phyloP scores from a whole-genome alignment of 208 protist genomes.

The Wallacemonas sp. region DNA sequence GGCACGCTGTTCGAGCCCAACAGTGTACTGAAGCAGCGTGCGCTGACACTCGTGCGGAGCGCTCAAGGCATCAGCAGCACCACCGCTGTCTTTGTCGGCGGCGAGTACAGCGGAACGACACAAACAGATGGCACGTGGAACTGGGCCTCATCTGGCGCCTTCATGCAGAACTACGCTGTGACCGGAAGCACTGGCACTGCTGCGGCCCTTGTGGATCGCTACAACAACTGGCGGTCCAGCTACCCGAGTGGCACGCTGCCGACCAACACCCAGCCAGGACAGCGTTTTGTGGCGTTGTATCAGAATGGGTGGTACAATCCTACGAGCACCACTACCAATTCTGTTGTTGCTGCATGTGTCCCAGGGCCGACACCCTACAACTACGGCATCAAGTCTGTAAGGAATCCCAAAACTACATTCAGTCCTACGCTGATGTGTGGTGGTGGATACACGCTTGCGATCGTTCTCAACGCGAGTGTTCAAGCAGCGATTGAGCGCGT shows the following conservation, averaged over 20 bases:
- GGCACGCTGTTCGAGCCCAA: conserved; percentile 8
- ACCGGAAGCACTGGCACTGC: no score
- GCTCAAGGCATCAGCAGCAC: background rate
- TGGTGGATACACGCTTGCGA: conserved; percentile 4
- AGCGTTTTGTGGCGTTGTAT: background rate
- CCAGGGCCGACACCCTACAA: conserved; percentile 4
- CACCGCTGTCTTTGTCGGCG: background rate
- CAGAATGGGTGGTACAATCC: background rate
- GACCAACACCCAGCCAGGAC: background rate
- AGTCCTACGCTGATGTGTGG: conserved; percentile 4
- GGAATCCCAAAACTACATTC: background rate
- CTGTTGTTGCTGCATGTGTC: background rate
- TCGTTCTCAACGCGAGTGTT: conserved; percentile 10
- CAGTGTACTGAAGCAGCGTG: conserved; percentile 14
- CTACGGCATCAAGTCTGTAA: background rate
- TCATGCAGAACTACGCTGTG: background rate
- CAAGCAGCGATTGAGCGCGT: background rate
- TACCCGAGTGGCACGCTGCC: background rate
- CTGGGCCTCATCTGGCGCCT: background rate
- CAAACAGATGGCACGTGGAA: background rate
- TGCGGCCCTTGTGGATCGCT: background rate
- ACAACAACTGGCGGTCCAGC: background rate
- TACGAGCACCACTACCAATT: no score
- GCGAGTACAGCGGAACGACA: background rate
- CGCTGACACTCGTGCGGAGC: background rate